Conservation (phyloP, 2,329 filamentous ascomycete species). For the Pestalotiopsis sp. region DNA sequence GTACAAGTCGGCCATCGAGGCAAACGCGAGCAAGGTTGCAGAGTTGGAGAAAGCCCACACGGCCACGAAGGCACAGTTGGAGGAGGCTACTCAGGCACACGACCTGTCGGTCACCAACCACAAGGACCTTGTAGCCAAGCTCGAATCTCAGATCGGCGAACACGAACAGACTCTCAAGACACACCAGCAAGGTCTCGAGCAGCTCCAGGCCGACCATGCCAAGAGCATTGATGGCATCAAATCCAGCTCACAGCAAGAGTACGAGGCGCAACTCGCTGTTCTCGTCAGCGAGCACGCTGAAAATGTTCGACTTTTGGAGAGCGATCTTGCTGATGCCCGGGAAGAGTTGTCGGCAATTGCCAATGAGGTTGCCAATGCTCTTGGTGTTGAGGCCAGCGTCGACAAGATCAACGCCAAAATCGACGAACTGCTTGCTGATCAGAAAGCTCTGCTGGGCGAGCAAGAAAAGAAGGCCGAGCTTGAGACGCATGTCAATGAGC, state of each 20-base stretch:
- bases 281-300: conserved; percentile 63
- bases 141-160: conserved; percentile 60
- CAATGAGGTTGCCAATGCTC: conserved; percentile 59
- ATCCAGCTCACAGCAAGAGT: conserved; percentile 50
- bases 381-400: conserved; percentile 65
- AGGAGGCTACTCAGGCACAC: conserved; percentile 62
- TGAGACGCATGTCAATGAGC: conserved; percentile 53
- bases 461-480: conserved; percentile 60
- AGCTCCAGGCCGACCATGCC: conserved; percentile 50
- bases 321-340: conserved; percentile 64
- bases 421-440: conserved; percentile 54
- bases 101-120: conserved; percentile 51
- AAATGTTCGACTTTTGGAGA: conserved; percentile 55
- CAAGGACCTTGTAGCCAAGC: conserved; percentile 47
- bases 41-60: conserved; percentile 74
- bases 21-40: conserved; percentile 67
- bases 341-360: conserved; percentile 66
- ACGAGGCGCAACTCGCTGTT: conserved; percentile 57
- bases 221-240: conserved; percentile 51
- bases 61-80: conserved; percentile 65
- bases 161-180: conserved; percentile 59
- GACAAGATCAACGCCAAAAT: conserved; percentile 67
- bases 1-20: conserved; percentile 73
- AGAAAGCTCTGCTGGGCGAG: conserved; percentile 59
- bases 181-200: conserved; percentile 51